Percentiles rank a stretch among this genome's conserved stretches.
Conservation (phyloP, 106 monocot species). For the Dendrobium huoshanense region DNA sequence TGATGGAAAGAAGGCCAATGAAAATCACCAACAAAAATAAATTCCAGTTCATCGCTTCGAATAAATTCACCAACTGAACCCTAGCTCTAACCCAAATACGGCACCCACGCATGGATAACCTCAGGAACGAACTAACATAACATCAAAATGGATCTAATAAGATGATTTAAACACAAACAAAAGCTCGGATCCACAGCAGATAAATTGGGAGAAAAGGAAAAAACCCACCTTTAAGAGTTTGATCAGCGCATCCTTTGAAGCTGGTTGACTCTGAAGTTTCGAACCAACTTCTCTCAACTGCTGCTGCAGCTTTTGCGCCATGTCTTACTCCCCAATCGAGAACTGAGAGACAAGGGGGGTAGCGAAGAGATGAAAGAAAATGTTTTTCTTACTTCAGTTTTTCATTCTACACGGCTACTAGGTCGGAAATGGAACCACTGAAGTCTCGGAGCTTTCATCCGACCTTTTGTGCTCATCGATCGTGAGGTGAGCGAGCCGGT, state of each 20-base stretch:
- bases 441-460: background rate
- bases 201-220: background rate
- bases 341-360: background rate
- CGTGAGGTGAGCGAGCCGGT: background rate
- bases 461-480: background rate
- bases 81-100: slow-evolving; percentile 8
- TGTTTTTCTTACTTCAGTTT: background rate
- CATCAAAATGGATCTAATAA: slow-evolving; percentile 1
- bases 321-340: slow-evolving; percentile 5
- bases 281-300: slow-evolving; percentile 76
- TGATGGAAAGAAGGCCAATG: background rate
- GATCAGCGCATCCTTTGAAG: slow-evolving; percentile 72
- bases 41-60: background rate
- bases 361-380: background rate
- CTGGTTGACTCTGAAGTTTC: slow-evolving; percentile 65
- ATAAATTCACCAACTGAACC: background rate
- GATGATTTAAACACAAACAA: background rate
- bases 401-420: background rate
- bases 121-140: background rate
- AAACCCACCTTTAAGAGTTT: slow-evolving; percentile 71
- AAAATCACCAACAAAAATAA: background rate
- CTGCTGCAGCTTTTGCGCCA: slow-evolving; percentile 42
- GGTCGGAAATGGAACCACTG: background rate
- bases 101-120: background rate
- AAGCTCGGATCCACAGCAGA: background rate